A percentile compares a stretch with the other conserved stretches of the same genome.
Evolutionary conservation across 108 stramenopile species (phyloP).

Genomic region (Fragilaria radians): DNA sequence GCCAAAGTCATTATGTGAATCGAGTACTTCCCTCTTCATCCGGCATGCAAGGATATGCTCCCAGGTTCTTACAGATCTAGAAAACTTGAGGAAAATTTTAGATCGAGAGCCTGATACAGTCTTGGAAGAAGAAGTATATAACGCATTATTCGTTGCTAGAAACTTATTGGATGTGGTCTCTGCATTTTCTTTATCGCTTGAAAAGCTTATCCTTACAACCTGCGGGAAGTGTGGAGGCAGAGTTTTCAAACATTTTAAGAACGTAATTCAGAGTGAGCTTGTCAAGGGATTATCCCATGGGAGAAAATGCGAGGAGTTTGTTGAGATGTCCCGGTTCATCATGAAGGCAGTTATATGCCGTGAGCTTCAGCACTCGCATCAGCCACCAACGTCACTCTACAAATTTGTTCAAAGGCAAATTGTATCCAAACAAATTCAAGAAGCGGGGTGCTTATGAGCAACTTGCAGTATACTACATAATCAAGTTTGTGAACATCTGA

Average conservation of each 20-base stretch:
- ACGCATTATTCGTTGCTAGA: not conserved
- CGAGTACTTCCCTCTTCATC: constrained; percentile 3
- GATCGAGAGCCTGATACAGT: not conserved
- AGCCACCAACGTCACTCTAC: not conserved
- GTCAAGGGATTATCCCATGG: too few relatives aligned
- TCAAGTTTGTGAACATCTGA: too few relatives aligned
- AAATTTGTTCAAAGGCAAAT: not conserved
- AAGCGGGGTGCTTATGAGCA: not conserved
- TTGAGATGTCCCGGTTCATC: constrained; percentile 3
- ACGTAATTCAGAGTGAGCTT: not conserved
- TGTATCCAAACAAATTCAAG: not conserved
- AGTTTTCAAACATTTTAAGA: constrained; percentile 5
- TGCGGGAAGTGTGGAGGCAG: constrained; percentile 11
- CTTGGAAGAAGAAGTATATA: not conserved
- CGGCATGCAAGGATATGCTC: constrained; percentile 4
- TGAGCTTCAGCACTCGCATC: not conserved
- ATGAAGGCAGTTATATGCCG: constrained; percentile 8
- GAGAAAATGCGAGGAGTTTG: not conserved
- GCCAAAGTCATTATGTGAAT: not conserved
- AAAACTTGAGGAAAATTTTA: not conserved
- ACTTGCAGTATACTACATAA: too few relatives aligned
- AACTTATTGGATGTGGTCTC: not conserved
- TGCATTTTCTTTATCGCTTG: constrained; percentile 2
- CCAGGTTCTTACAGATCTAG: not conserved
- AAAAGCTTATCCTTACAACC: constrained; percentile 1